phyloP scores from a whole-genome alignment of 495 filamentous ascomycete species.

The Aspergillus affinis region DNA sequence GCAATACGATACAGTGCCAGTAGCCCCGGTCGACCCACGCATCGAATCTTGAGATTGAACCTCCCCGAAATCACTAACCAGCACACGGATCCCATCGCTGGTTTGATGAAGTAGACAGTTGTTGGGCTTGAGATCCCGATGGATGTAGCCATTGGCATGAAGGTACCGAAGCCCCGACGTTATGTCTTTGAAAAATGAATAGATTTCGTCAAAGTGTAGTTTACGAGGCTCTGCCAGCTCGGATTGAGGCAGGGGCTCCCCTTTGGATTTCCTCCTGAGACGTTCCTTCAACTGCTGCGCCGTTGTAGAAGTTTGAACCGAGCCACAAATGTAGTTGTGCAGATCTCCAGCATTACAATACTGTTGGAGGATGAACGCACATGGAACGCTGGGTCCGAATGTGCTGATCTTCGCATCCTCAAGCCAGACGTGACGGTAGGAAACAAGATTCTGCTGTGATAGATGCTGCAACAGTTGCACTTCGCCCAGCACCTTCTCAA shows the following conservation, averaged over 20 bases:
- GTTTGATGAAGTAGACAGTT: slow-evolving; percentile 89
- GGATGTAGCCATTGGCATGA: slow-evolving; percentile 91
- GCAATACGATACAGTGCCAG: slow-evolving; percentile 96
- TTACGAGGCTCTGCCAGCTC: slow-evolving; percentile 56
- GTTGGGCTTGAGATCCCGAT: slow-evolving; percentile 92
- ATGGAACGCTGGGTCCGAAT: slow-evolving; percentile 90
- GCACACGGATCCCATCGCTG: slow-evolving; percentile 65
- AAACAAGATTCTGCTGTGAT: slow-evolving; percentile 93
- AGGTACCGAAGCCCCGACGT: slow-evolving; percentile 88
- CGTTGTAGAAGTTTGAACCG: slow-evolving; percentile 58
- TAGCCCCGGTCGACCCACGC: slow-evolving; percentile 86
- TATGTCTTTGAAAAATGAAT: slow-evolving; percentile 95
- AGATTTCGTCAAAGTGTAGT: slow-evolving; percentile 86
- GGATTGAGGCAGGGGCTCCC: slow-evolving; percentile 52
- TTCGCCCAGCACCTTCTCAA: slow-evolving; percentile 90
- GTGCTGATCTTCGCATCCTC: slow-evolving; percentile 79
- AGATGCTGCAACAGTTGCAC: slow-evolving; percentile 89
- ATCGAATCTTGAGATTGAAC: slow-evolving; percentile 78
- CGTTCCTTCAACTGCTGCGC: slow-evolving; percentile 85
- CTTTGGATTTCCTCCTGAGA: slow-evolving; percentile 71
- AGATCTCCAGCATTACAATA: slow-evolving; percentile 97
- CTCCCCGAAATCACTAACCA: slow-evolving; percentile 97
- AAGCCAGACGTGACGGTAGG: slow-evolving; percentile 95
- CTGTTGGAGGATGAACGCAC: slow-evolving; percentile 95
- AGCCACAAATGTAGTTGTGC: slow-evolving; percentile 76